Conservation (phyloP, 331 rosid species). For the Malus hybrid region DNA sequence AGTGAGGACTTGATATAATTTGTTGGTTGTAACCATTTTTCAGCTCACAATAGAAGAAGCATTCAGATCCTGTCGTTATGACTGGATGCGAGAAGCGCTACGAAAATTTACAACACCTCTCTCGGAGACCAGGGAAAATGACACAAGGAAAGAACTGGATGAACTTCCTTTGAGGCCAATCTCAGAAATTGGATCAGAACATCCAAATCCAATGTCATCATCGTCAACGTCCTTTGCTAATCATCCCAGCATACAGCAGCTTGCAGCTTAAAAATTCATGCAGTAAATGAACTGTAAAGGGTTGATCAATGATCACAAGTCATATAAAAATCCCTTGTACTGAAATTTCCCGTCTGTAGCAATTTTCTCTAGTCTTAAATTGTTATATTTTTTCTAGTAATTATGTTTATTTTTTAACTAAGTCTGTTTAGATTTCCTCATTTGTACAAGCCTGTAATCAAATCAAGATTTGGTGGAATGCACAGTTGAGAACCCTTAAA, state of each 20-base stretch:
- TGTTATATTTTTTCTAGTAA: not conserved
- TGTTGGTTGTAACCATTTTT: not conserved
- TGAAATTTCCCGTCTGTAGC: no score
- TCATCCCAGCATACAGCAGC: conserved; percentile 8
- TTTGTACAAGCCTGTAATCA: not conserved
- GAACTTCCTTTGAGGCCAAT: conserved; percentile 6
- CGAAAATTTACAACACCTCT: not conserved
- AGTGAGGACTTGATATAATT: not conserved
- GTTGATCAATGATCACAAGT: not conserved
- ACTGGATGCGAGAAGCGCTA: conserved; percentile 36
- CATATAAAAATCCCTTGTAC: not conserved
- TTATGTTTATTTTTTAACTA: not conserved
- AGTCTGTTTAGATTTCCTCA: not conserved
- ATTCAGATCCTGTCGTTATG: conserved; percentile 24
- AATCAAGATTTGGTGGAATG: not conserved
- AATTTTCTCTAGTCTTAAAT: not conserved
- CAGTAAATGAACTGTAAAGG: conserved; percentile 7
- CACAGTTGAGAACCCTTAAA: not conserved
- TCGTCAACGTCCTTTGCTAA: conserved; percentile 9
- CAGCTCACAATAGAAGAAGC: conserved; percentile 28
- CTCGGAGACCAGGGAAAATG: not conserved
- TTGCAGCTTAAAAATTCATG: conserved; percentile 3
- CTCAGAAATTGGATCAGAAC: conserved; percentile 11
- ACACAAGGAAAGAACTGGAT: not conserved
- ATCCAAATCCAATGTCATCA: conserved; percentile 16